Evolutionary conservation across 805 yeast genomes (phyloP).

Genomic region (Nakazawaea laoshanensis): DNA sequence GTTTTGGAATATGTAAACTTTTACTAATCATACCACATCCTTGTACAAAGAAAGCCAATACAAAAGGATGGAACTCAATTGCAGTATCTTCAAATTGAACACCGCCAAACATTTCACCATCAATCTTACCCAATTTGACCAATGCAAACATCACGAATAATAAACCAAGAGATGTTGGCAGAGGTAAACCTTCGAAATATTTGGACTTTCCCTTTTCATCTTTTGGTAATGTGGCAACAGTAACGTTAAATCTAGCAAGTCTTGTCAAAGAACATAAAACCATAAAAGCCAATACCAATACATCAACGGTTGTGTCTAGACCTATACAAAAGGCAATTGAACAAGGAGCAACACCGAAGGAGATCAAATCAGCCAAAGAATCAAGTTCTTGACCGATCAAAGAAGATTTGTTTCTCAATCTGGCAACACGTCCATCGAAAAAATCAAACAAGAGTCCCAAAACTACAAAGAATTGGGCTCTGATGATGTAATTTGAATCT

Average conservation of each 20-base stretch:
- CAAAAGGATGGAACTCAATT: slow-evolving; percentile 70
- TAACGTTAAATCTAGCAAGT: slow-evolving; percentile 91
- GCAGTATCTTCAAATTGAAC: slow-evolving; percentile 41
- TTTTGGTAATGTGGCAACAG: slow-evolving; percentile 88
- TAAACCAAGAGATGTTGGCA: slow-evolving; percentile 77
- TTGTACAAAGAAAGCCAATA: slow-evolving; percentile 56
- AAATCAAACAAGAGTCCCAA: slow-evolving; percentile 93
- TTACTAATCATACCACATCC: slow-evolving; percentile 92
- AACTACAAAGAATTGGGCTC: slow-evolving; percentile 84
- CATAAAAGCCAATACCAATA: slow-evolving; percentile 67
- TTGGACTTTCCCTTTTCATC: slow-evolving; percentile 80
- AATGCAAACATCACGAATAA: slow-evolving; percentile 67
- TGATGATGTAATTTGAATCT: slow-evolving; percentile 61
- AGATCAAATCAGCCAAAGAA: slow-evolving; percentile 88
- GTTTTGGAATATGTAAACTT: slow-evolving; percentile 85
- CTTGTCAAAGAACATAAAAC: slow-evolving; percentile 91
- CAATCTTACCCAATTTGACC: slow-evolving; percentile 37
- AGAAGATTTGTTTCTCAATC: slow-evolving; percentile 85
- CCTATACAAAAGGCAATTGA: slow-evolving; percentile 89
- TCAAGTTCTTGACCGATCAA: slow-evolving; percentile 97
- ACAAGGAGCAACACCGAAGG: slow-evolving; percentile 96
- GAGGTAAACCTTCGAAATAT: slow-evolving; percentile 94
- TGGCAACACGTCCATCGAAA: slow-evolving; percentile 94
- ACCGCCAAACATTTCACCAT: slow-evolving; percentile 59
- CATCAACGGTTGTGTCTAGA: slow-evolving; percentile 76